Percentiles rank a stretch among this genome's conserved stretches.
Conservation (phyloP, 2,329 filamentous ascomycete species). For the Aspergillus pseudoglaucus region DNA sequence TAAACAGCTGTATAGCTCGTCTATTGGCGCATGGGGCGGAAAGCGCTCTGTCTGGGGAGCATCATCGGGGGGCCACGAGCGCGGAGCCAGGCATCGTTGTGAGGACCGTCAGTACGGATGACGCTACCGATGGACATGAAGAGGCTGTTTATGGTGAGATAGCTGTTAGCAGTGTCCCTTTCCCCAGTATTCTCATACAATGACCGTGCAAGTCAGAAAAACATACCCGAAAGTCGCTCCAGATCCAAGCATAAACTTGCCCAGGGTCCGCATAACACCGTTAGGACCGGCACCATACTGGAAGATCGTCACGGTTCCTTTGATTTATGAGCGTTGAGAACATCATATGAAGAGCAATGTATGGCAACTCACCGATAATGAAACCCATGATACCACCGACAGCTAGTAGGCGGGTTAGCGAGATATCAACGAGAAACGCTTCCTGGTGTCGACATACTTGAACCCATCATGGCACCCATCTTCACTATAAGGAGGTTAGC, state of each 20-base stretch:
- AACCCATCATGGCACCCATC: constrained; percentile 98
- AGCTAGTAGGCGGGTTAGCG: constrained; percentile 49
- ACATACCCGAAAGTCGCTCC: constrained; percentile 90
- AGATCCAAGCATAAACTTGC: constrained; percentile 94
- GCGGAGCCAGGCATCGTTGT: constrained; percentile 67
- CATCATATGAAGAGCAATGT: background rate
- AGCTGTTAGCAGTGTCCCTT: background rate
- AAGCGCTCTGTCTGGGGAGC: constrained; percentile 42
- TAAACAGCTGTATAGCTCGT: constrained; percentile 5
- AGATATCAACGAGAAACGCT: constrained; percentile 4
- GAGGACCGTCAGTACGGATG: constrained; percentile 83
- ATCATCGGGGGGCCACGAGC: constrained; percentile 70
- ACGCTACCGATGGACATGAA: constrained; percentile 99
- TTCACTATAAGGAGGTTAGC: constrained; percentile 59
- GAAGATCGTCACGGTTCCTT: constrained; percentile 89
- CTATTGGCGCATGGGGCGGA: constrained; percentile 28
- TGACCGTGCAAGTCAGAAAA: background rate
- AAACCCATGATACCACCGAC: constrained; percentile 96
- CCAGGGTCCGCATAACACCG: constrained; percentile 86
- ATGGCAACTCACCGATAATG: constrained; percentile 69
- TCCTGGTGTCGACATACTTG: constrained; percentile 60
- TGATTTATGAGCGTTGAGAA: constrained; percentile 3
- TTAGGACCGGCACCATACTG: constrained; percentile 89
- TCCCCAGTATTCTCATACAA: background rate
- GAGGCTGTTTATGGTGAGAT: constrained; percentile 49